phyloP scores from a whole-genome alignment of 805 yeast species.

The Candida orba region DNA sequence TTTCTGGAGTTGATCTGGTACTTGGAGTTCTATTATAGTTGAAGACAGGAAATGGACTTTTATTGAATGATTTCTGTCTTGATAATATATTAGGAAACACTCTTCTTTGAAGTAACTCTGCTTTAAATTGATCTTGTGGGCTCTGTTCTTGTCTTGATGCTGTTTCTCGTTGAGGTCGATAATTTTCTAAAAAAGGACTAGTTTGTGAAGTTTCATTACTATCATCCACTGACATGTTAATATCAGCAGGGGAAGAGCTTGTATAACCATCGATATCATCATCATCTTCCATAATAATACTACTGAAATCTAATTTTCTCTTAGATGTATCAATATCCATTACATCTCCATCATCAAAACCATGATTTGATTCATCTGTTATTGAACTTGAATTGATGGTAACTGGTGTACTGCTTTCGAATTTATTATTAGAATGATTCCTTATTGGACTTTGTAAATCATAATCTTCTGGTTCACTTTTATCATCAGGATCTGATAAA shows the following conservation, averaged over 20 bases:
- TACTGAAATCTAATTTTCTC: slow-evolving; percentile 1
- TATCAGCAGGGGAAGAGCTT: not conserved
- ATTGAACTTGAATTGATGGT: not conserved
- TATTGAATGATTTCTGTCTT: no score
- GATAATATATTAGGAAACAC: no score
- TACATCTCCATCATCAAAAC: not conserved
- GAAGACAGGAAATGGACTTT: no score
- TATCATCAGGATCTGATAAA: not conserved
- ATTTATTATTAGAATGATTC: not conserved
- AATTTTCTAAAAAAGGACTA: no score
- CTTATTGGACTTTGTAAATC: not conserved
- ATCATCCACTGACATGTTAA: no score
- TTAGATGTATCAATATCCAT: not conserved
- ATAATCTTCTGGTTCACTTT: not conserved
- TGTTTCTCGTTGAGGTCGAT: no score
- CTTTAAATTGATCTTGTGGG: no score
- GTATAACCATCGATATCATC: not conserved
- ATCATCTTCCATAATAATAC: not conserved
- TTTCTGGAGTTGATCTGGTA: no score
- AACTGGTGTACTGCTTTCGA: not conserved
- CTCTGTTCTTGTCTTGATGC: no score
- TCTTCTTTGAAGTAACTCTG: no score
- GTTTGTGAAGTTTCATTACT: no score
- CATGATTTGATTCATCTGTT: not conserved
- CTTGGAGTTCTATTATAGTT: no score